Percentiles rank a stretch among this genome's conserved stretches.
Conservation (phyloP, 176 grass and related monocot genomes). For the Oryza australiensis region DNA sequence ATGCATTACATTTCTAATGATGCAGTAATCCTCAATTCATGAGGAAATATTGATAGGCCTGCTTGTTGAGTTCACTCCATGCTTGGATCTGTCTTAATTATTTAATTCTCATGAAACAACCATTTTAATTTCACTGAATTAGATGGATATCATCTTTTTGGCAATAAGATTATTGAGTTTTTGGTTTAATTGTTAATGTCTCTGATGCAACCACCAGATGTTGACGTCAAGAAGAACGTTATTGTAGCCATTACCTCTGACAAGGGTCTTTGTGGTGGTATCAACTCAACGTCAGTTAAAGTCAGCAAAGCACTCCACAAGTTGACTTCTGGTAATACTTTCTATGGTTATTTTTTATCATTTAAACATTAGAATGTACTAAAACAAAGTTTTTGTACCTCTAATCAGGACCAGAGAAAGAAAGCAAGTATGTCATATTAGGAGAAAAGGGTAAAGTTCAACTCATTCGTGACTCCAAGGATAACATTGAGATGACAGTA, state of each 20-base stretch:
- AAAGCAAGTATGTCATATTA: slow-evolving; percentile 82
- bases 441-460: slow-evolving; percentile 98
- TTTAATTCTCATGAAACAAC: background rate
- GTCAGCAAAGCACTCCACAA: slow-evolving; percentile 89
- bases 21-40: background rate
- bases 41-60: background rate
- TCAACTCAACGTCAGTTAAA: slow-evolving; percentile 94
- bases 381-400: background rate
- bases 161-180: background rate
- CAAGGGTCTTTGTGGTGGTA: slow-evolving; percentile 97
- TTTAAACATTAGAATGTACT: background rate
- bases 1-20: background rate
- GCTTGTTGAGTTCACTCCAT: background rate
- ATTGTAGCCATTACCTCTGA: slow-evolving; percentile 86
- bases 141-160: background rate
- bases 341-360: slow-evolving; percentile 2
- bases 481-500: slow-evolving; percentile 60
- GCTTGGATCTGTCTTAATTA: background rate
- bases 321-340: slow-evolving; percentile 68
- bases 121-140: background rate
- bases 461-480: slow-evolving; percentile 74
- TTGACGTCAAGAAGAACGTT: slow-evolving; percentile 94
- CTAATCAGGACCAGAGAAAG: slow-evolving; percentile 78
- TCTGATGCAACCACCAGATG: slow-evolving; percentile 53
- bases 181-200: background rate